A percentile compares a stretch with the other conserved stretches of the same genome.
phyloP scores from a whole-genome alignment of 345 rosid genomes.

The Populus tremula region DNA sequence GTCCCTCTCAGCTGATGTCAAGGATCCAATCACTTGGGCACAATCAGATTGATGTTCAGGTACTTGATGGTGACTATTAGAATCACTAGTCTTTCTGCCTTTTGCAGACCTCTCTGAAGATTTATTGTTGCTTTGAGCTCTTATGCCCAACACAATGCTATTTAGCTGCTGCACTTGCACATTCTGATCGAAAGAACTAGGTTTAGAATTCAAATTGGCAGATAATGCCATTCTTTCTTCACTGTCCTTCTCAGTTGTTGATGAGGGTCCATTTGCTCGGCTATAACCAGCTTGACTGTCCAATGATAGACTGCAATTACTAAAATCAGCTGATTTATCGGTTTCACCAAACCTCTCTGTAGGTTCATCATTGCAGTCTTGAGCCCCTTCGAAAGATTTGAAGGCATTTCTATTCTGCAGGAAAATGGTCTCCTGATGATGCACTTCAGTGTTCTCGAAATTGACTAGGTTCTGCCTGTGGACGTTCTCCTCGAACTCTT shows the following conservation, averaged over 20 bases:
- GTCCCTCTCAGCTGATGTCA: slow-evolving; percentile 15
- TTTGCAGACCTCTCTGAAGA: slow-evolving; percentile 14
- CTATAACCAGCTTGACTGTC: slow-evolving; percentile 20
- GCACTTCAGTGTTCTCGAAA: slow-evolving; percentile 11
- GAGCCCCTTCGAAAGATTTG: slow-evolving; percentile 10
- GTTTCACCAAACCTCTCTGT: slow-evolving; percentile 11
- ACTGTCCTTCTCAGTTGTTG: slow-evolving; percentile 16
- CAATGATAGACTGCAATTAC: slow-evolving; percentile 8
- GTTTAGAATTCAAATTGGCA: slow-evolving; percentile 16
- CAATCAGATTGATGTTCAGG: slow-evolving; percentile 12
- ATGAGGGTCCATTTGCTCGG: slow-evolving; percentile 21
- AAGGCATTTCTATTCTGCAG: slow-evolving; percentile 10
- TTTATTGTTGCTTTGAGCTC: slow-evolving; percentile 31
- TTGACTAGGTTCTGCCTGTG: slow-evolving; percentile 15
- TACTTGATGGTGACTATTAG: slow-evolving; percentile 5
- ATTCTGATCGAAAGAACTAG: slow-evolving; percentile 16
- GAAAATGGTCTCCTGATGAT: slow-evolving; percentile 13
- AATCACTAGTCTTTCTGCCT: slow-evolving; percentile 26
- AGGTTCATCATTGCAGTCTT: slow-evolving; percentile 9
- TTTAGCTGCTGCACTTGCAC: slow-evolving; percentile 30
- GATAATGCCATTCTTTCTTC: slow-evolving; percentile 21
- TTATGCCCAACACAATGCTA: slow-evolving; percentile 41
- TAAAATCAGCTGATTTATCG: slow-evolving; percentile 14
- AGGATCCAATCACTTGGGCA: slow-evolving; percentile 22
- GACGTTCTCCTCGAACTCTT: slow-evolving; percentile 12